Base-by-base conservation (phyloP, 2,329 filamentous ascomycete species). In the Allantophomopsis cytisporea region DNA sequence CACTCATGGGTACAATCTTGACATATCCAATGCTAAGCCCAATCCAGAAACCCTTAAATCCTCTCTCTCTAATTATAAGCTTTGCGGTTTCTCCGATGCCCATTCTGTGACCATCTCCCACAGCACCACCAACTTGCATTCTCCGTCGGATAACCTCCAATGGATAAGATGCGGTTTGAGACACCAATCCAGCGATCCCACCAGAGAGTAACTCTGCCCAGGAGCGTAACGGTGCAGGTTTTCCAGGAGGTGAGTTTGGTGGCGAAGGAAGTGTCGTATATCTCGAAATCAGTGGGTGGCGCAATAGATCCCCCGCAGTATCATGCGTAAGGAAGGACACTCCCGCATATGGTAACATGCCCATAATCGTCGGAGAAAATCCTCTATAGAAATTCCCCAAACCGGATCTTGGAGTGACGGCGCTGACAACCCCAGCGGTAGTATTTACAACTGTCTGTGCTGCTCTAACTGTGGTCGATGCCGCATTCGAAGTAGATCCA, bases 291-390 rank as follows among this genome's bases (percentile, higher is more conserved):
- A 58, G 46, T 0, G 79, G 78, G 41, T 72, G 69, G 14, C 88
- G 84, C 50, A 98, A 71, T 36, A 91, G 54, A 58, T 98, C 91
- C 44, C 85, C 84, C 32, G 82, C 76, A 4, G 84, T 86, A 59
- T 98, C 91, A 62, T 98, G 91, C 0, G 86, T 94, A 32, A 98
- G 71, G 62, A 98, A 98, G 1, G 87, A 94, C 54, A 93, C 80
- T 51, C 91, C 91, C 1, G 91, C 91, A 54, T 98, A 98, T 0
- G 91, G 91, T 1, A 98, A 66, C 89, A 98, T 98, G 50, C 91
- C 91, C 43, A 93, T 68, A 5, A 98, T 61, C 0, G 91, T 96
- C 0, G 89, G 84, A 0, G 78, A 76, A 59, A 98, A 98, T 37
- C 91, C 91, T 37, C 91, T 78, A 61, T 95, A 98, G 59, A 98